phyloP scores from a whole-genome alignment of 2,329 filamentous ascomycete species.

The Colletotrichum sidae region DNA sequence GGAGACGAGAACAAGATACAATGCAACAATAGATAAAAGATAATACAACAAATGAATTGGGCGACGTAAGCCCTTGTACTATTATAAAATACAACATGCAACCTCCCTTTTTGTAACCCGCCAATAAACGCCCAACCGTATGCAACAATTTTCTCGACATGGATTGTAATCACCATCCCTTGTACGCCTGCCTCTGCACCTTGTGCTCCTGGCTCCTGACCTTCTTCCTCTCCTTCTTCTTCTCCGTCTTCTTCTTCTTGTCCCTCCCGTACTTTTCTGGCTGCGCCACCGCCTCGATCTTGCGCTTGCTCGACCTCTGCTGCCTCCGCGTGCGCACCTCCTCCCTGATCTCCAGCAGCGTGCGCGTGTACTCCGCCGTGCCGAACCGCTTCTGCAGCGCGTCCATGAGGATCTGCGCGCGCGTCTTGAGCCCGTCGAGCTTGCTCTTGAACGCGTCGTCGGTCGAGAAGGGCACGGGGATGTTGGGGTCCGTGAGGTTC shows the following conservation, averaged over 20 bases:
- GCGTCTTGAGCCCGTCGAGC: constrained; percentile 77
- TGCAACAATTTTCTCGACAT: constrained; percentile 8
- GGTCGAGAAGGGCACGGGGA: constrained; percentile 76
- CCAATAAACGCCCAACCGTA: constrained; percentile 37
- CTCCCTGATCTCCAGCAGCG: constrained; percentile 78
- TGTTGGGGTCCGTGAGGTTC: constrained; percentile 84
- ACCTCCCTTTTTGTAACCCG: constrained; percentile 19
- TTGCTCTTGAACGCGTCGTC: constrained; percentile 76
- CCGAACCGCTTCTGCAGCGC: constrained; percentile 88
- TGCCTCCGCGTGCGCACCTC: constrained; percentile 78
- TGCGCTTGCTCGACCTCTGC: constrained; percentile 83
- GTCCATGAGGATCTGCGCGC: constrained; percentile 82
- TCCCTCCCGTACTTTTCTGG: constrained; percentile 82
- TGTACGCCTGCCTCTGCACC: constrained; percentile 78
- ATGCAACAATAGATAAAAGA: constrained; percentile 27
- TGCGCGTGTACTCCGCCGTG: constrained; percentile 80
- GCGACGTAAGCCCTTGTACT: constrained; percentile 32
- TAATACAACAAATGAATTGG: constrained; percentile 31
- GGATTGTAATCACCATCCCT: constrained; percentile 48
- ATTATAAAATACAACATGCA: constrained; percentile 25
- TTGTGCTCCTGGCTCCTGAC: constrained; percentile 80
- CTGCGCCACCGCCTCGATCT: constrained; percentile 85
- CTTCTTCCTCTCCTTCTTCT: constrained; percentile 86
- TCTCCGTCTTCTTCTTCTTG: constrained; percentile 86
- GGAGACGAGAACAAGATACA: constrained; percentile 1